phyloP scores from a whole-genome alignment of 2,329 filamentous ascomycete species.

The Ophiocordyceps sinensis region DNA sequence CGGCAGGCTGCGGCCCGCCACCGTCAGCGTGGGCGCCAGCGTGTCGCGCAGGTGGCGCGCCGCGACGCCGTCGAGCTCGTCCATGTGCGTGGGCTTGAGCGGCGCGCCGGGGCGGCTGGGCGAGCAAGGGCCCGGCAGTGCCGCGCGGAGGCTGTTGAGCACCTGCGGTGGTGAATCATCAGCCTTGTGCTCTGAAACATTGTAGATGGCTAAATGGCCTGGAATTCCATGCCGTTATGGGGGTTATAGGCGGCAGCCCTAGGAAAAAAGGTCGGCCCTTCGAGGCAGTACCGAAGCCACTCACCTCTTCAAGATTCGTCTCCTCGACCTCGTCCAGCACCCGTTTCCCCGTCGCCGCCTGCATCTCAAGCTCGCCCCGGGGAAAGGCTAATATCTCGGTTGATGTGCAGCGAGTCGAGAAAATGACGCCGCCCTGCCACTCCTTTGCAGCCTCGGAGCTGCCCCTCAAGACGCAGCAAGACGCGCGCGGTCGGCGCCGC shows the following conservation, averaged over 20 bases:
- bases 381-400: too few relatives aligned
- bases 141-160: constrained; percentile 3
- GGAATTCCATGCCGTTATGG: too few relatives aligned
- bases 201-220: too few relatives aligned
- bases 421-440: constrained; percentile 44
- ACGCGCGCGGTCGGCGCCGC: constrained; percentile 33
- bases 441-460: constrained; percentile 39
- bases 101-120: constrained; percentile 2
- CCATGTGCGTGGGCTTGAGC: constrained; percentile 23
- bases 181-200: background rate
- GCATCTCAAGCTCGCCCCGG: too few relatives aligned
- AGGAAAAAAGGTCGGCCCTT: background rate
- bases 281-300: constrained; percentile 6
- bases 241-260: too few relatives aligned
- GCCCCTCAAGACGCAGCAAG: constrained; percentile 31
- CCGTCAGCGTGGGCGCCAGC: constrained; percentile 29
- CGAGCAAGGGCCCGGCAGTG: background rate
- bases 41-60: constrained; percentile 32
- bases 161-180: constrained; percentile 1
- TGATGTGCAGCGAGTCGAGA: background rate
- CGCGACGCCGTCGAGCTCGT: constrained; percentile 30
- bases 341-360: constrained; percentile 29
- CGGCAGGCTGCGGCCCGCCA: constrained; percentile 38
- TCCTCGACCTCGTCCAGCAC: constrained; percentile 42
- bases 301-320: constrained; percentile 44